phyloP scores from a whole-genome alignment of 2,329 filamentous ascomycete species.

The Pestalotiopsis sp. region DNA sequence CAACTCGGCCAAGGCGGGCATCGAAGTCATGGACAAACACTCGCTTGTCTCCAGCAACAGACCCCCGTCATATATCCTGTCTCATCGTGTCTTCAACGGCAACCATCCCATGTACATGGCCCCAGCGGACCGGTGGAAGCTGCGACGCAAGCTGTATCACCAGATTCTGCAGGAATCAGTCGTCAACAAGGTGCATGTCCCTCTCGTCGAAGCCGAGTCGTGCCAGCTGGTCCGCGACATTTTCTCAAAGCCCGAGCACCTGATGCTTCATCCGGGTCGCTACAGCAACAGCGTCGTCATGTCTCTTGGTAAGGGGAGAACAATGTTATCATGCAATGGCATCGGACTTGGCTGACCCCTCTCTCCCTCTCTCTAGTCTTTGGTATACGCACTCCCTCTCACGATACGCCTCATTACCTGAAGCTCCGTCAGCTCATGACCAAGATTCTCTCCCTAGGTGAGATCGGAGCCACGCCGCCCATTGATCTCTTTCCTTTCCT shows the following conservation, averaged over 20 bases:
- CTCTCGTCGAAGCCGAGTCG: conserved; percentile 46
- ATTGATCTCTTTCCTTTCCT: conserved; percentile 47
- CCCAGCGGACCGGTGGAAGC: not conserved
- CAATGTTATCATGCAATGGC: too few relatives aligned
- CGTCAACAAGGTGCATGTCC: conserved; percentile 41
- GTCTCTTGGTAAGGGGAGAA: conserved; percentile 26
- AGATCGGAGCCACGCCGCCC: conserved; percentile 47
- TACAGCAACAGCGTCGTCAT: conserved; percentile 50
- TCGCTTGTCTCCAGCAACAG: not conserved
- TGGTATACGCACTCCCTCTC: not conserved
- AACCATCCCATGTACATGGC: not conserved
- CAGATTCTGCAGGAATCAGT: conserved; percentile 42
- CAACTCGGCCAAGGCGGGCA: too few relatives aligned
- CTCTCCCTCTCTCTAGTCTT: too few relatives aligned
- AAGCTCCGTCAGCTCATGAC: conserved; percentile 20
- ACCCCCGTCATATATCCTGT: not conserved
- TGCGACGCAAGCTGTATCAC: not conserved
- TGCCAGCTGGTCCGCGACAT: conserved; percentile 47
- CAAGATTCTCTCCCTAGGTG: conserved; percentile 42
- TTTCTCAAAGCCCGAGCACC: conserved; percentile 36
- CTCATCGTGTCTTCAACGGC: not conserved
- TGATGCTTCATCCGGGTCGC: conserved; percentile 47
- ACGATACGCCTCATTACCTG: too few relatives aligned
- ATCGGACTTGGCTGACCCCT: too few relatives aligned
- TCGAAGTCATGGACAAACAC: too few relatives aligned